Conservation (phyloP, 192 early-diverging fungal genomes). For the Backusella psychrophila region DNA sequence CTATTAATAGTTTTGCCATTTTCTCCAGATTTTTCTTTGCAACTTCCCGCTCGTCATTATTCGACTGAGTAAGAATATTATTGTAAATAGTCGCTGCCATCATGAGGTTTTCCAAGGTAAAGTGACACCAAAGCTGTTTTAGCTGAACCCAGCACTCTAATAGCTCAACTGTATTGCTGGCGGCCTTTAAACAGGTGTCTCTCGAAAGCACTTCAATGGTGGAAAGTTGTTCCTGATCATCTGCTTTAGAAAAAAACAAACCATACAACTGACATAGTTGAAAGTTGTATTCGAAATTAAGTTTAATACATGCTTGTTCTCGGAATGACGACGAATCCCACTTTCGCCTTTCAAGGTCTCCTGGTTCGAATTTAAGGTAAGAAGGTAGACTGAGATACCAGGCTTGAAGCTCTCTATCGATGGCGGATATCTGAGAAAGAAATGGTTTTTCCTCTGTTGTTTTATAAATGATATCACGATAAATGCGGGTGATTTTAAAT, state of each 20-base stretch:
- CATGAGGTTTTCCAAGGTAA: conserved; percentile 31
- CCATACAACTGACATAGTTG: conserved; percentile 34
- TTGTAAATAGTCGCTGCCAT: conserved; percentile 26
- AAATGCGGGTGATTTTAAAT: conserved; percentile 29
- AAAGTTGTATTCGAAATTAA: conserved; percentile 38
- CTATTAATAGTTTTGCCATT: conserved; percentile 6
- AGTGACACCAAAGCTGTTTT: conserved; percentile 36
- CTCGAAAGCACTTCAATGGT: conserved; percentile 22
- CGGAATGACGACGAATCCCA: conserved; percentile 28
- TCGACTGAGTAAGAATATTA: not conserved
- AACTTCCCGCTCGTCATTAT: not conserved
- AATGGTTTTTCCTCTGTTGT: conserved; percentile 19
- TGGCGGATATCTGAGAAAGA: conserved; percentile 20
- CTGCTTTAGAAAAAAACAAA: conserved; percentile 22
- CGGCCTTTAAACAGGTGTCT: conserved; percentile 22
- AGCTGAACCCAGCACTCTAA: conserved; percentile 32
- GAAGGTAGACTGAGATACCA: conserved; percentile 28
- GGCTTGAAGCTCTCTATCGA: conserved; percentile 24
- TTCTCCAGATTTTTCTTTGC: conserved; percentile 16
- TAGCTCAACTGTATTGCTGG: conserved; percentile 24
- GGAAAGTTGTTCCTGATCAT: conserved; percentile 7
- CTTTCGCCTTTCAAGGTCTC: not conserved
- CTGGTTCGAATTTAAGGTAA: conserved; percentile 27
- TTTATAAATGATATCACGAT: conserved; percentile 28
- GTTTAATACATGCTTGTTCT: conserved; percentile 39